Evolutionary conservation across 805 yeast species (phyloP).

Genomic region (Komagataella pastoris): DNA sequence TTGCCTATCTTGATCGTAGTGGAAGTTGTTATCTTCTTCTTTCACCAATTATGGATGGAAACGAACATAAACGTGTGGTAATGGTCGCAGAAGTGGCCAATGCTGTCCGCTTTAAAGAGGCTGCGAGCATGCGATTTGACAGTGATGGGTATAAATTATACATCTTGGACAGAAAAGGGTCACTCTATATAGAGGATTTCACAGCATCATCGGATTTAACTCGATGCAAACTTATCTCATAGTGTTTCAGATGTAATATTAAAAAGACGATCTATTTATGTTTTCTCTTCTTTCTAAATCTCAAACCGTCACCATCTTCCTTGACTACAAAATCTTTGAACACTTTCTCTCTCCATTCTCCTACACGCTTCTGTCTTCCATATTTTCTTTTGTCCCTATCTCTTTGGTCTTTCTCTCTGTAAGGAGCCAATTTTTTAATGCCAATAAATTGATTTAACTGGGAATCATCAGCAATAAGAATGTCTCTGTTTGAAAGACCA

Average conservation of each 20-base stretch:
- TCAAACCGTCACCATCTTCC: slow-evolving; percentile 26
- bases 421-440: slow-evolving; percentile 87
- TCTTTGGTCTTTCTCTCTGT: slow-evolving; percentile 60
- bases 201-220: slow-evolving; percentile 29
- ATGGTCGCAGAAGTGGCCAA: slow-evolving; percentile 68
- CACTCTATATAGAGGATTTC: slow-evolving; percentile 70
- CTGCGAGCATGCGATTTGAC: slow-evolving; percentile 71
- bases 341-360: slow-evolving; percentile 82
- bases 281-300: neutral
- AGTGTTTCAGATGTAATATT: neutral
- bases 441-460: slow-evolving; percentile 78
- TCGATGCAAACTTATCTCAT: neutral
- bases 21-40: slow-evolving; percentile 65
- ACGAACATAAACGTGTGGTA: slow-evolving; percentile 44
- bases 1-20: slow-evolving; percentile 67
- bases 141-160: slow-evolving; percentile 71
- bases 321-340: slow-evolving; percentile 30
- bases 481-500: slow-evolving; percentile 79
- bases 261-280: neutral
- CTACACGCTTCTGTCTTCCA: slow-evolving; percentile 67
- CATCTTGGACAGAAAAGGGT: slow-evolving; percentile 71
- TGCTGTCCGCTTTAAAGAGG: slow-evolving; percentile 57
- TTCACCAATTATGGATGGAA: slow-evolving; percentile 42
- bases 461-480: slow-evolving; percentile 78
- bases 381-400: slow-evolving; percentile 73